A percentile compares a stretch with the other conserved stretches of the same genome.
Evolutionary conservation across 225 moss, liverwort and hornwort genomes (phyloP).

Genomic region (Sphagnum contortum): DNA sequence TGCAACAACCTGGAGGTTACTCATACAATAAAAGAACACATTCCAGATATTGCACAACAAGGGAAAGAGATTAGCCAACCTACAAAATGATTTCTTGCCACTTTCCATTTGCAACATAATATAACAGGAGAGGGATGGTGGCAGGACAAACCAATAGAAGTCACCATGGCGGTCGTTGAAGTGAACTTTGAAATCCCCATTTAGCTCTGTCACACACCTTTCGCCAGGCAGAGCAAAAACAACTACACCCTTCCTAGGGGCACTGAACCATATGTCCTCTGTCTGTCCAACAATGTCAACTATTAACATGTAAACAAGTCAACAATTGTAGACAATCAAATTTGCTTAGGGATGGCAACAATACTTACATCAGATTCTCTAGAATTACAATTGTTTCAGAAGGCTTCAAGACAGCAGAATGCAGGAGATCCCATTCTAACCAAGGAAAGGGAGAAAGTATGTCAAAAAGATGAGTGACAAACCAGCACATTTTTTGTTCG

Average conservation of each 20-base stretch:
- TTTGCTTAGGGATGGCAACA: too few relatives aligned
- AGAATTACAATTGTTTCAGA: too few relatives aligned
- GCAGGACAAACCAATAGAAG: conserved; percentile 75
- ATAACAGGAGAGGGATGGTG: neutral
- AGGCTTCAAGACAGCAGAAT: too few relatives aligned
- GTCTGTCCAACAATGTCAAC: conserved; percentile 36
- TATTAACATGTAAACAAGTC: neutral
- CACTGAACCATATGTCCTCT: conserved; percentile 98
- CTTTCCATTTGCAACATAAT: too few relatives aligned
- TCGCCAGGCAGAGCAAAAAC: conserved; percentile 98
- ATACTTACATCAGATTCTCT: too few relatives aligned
- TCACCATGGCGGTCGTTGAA: conserved; percentile 97
- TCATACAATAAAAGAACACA: neutral
- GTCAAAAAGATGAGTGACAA: conserved; percentile 1
- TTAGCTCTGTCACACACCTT: conserved; percentile 87
- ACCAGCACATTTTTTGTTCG: conserved; percentile 97
- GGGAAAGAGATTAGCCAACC: too few relatives aligned
- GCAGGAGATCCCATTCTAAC: too few relatives aligned
- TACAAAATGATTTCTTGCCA: too few relatives aligned
- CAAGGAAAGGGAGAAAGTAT: too few relatives aligned
- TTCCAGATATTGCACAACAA: too few relatives aligned
- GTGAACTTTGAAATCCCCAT: conserved; percentile 85
- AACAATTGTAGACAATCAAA: neutral
- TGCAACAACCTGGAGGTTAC: conserved; percentile 18
- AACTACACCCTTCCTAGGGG: conserved; percentile 94